These are phyloP conservation scores for Baudoinia panamericana DNA, from an alignment of 495 filamentous ascomycete species.

Conservation along the genomic window DNA sequence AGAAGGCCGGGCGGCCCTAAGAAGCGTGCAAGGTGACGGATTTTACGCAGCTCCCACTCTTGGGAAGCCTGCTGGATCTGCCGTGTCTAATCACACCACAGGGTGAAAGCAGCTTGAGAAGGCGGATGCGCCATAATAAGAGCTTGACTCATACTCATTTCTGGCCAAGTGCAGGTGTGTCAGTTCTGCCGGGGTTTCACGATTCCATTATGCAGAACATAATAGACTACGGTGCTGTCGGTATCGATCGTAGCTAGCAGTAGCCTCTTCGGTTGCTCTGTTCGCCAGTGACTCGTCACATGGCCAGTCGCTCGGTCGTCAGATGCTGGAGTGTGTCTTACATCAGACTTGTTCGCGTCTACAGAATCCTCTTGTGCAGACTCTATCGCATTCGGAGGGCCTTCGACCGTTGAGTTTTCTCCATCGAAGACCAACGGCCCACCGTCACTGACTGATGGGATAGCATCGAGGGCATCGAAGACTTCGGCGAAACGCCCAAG, in stretches of 20 bases:
- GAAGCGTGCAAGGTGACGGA: no score
- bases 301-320: background rate
- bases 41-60: no score
- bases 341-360: constrained; percentile 28
- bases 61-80: no score
- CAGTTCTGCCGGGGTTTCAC: constrained; percentile 95
- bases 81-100: no score
- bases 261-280: constrained; percentile 46
- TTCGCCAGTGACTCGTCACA: constrained; percentile 20
- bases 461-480: constrained; percentile 57
- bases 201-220: constrained; percentile 85
- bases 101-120: no score
- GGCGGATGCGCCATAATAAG: no score
- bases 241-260: constrained; percentile 71
- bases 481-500: constrained; percentile 59
- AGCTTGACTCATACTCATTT: no score
- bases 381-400: no score
- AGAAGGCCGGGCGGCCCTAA: no score
- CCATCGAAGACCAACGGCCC: constrained; percentile 22
- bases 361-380: no score
- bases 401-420: no score
- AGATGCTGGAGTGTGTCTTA: constrained; percentile 11
- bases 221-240: constrained; percentile 91
- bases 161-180: no score
- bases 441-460: constrained; percentile 30